Evolutionary conservation across 2,329 filamentous ascomycete species (phyloP).

Genomic region (Colletotrichum navitas): DNA sequence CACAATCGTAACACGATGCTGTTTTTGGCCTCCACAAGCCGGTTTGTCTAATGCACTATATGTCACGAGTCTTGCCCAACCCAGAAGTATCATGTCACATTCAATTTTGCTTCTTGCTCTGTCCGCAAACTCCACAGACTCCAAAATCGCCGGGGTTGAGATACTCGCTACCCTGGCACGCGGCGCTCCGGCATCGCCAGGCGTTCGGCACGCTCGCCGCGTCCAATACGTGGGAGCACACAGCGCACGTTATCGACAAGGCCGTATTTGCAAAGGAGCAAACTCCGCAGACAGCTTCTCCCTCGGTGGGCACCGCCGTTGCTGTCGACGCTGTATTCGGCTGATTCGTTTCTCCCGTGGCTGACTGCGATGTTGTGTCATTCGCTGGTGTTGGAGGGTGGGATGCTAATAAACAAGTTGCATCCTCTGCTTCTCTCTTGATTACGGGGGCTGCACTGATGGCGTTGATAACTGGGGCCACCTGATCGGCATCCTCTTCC

Average conservation of each 20-base stretch:
- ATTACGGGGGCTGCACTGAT: constrained; percentile 13
- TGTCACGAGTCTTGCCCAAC: not conserved
- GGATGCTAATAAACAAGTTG: not conserved
- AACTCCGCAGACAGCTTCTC: constrained; percentile 61
- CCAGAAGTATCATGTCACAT: constrained; percentile 16
- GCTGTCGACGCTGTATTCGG: constrained; percentile 21
- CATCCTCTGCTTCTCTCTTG: constrained; percentile 19
- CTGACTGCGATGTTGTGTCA: not conserved
- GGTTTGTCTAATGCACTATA: constrained; percentile 3
- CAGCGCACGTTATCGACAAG: constrained; percentile 69
- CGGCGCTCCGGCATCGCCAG: constrained; percentile 73
- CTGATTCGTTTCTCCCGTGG: constrained; percentile 5
- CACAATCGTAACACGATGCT: constrained; percentile 1
- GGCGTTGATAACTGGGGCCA: constrained; percentile 2
- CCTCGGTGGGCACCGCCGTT: constrained; percentile 2
- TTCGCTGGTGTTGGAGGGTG: constrained; percentile 3
- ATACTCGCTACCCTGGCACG: constrained; percentile 70
- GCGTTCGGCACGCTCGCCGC: constrained; percentile 62
- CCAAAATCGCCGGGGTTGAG: constrained; percentile 78
- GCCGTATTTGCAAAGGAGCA: constrained; percentile 76
- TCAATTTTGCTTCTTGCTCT: constrained; percentile 47
- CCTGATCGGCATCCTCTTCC: not conserved
- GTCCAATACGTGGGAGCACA: constrained; percentile 79
- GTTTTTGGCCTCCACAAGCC: not conserved
- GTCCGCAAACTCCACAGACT: constrained; percentile 77